phyloP scores from a whole-genome alignment of 768 basidiomycete species.

The Serendipita sp. region DNA sequence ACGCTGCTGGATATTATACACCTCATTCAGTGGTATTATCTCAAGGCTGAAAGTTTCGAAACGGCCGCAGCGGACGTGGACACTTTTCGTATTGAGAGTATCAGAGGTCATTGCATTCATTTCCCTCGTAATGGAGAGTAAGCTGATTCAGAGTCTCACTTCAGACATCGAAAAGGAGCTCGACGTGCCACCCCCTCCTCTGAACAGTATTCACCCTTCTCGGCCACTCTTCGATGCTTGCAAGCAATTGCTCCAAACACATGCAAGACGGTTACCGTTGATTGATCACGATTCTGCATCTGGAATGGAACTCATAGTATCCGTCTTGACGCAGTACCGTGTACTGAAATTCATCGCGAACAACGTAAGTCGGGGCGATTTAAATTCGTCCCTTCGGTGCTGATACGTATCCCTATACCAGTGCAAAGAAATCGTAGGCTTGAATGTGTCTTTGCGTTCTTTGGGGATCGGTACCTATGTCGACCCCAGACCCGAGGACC shows the following conservation, averaged over 20 bases:
- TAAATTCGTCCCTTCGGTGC: constrained; percentile 10
- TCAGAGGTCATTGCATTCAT: constrained; percentile 47
- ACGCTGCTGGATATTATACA: constrained; percentile 99
- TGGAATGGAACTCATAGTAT: constrained; percentile 88
- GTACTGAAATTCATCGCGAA: constrained; percentile 97
- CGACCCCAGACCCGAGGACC: constrained; percentile 39
- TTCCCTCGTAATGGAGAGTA: neutral
- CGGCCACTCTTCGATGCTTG: constrained; percentile 83
- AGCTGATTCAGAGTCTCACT: constrained; percentile 9
- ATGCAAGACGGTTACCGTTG: constrained; percentile 84
- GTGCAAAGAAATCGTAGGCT: constrained; percentile 62
- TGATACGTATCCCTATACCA: constrained; percentile 37
- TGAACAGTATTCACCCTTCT: constrained; percentile 75
- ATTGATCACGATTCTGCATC: constrained; percentile 90
- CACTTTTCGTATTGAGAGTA: constrained; percentile 70
- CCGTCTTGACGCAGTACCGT: constrained; percentile 92
- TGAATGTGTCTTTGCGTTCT: constrained; percentile 65
- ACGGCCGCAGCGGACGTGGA: constrained; percentile 84
- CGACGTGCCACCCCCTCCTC: constrained; percentile 81
- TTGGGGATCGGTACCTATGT: constrained; percentile 93
- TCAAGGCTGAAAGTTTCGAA: constrained; percentile 64
- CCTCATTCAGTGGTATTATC: constrained; percentile 96
- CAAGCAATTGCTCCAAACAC: constrained; percentile 80
- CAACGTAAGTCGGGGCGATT: constrained; percentile 45
- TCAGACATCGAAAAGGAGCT: constrained; percentile 88